Percentiles rank a stretch among this genome's conserved stretches.
Conservation (phyloP, 345 rosid species). For the Euphorbia pulcherrima region DNA sequence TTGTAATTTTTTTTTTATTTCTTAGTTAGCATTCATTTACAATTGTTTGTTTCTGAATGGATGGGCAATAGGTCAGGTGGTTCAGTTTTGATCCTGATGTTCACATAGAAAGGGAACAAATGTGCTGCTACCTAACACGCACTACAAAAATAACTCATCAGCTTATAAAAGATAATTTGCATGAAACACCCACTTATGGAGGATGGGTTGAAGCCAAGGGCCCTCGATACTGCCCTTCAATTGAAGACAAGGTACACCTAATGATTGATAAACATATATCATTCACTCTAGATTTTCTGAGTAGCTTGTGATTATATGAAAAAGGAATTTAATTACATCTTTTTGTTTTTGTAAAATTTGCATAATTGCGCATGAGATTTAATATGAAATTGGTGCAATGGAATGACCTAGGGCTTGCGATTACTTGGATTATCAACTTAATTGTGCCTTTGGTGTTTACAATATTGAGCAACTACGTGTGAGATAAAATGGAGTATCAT, state of each 20-base stretch:
- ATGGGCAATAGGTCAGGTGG: slow-evolving; percentile 71
- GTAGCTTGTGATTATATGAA: background rate
- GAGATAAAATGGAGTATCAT: background rate
- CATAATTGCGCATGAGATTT: background rate
- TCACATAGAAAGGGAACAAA: slow-evolving; percentile 87
- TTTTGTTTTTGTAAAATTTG: background rate
- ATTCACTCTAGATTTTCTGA: background rate
- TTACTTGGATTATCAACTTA: too few relatives aligned
- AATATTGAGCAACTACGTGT: too few relatives aligned
- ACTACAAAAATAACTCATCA: slow-evolving; percentile 79
- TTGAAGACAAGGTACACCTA: slow-evolving; percentile 80
- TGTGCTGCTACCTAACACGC: slow-evolving; percentile 92
- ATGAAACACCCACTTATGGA: slow-evolving; percentile 98
- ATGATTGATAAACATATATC: background rate
- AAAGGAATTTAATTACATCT: background rate
- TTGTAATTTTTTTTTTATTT: background rate
- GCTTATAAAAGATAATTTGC: slow-evolving; percentile 84
- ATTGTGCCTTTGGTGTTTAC: too few relatives aligned
- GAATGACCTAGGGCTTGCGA: background rate
- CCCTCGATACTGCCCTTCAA: slow-evolving; percentile 97
- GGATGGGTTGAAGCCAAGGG: slow-evolving; percentile 99
- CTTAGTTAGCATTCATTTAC: background rate
- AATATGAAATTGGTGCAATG: background rate
- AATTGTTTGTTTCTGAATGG: slow-evolving; percentile 21
- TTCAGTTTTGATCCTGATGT: slow-evolving; percentile 90